These are phyloP conservation scores for Alternaria sp. DNA, from an alignment of 2,329 filamentous ascomycete species.

Conservation along the genomic window DNA sequence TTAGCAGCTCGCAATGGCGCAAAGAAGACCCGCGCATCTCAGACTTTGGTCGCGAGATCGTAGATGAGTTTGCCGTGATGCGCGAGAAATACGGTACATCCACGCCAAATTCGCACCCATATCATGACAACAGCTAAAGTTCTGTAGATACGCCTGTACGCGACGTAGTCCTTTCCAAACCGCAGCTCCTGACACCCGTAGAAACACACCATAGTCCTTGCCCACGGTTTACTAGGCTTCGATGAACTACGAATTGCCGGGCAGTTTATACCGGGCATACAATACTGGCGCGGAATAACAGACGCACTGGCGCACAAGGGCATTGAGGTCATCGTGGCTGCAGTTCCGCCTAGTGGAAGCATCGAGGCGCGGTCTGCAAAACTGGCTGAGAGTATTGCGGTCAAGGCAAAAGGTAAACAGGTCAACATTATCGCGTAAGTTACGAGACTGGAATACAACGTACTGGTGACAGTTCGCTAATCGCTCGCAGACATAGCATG, in stretches of 20 bases:
- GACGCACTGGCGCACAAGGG: constrained; percentile 65
- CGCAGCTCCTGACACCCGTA: constrained; percentile 39
- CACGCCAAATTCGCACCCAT: too few relatives aligned
- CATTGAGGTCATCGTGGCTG: constrained; percentile 68
- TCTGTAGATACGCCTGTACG: constrained; percentile 45
- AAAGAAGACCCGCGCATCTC: constrained; percentile 60
- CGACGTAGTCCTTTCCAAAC: constrained; percentile 22
- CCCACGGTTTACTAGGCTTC: constrained; percentile 72
- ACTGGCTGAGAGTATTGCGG: constrained; percentile 62
- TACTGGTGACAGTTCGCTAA: constrained; percentile 20
- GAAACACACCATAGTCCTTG: constrained; percentile 68
- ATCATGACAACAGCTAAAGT: constrained; percentile 19
- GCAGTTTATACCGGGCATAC: constrained; percentile 62
- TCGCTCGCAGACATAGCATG: constrained; percentile 62
- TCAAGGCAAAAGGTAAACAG: constrained; percentile 62
- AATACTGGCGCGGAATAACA: constrained; percentile 71
- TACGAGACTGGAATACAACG: background rate
- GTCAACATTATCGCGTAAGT: constrained; percentile 72
- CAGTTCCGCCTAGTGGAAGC: constrained; percentile 66
- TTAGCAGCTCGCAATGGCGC: constrained; percentile 34
- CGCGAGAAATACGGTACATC: constrained; percentile 64
- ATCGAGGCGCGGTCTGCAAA: constrained; percentile 66
- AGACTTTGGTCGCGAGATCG: constrained; percentile 61
- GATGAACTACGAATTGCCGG: constrained; percentile 67
- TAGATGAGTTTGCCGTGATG: constrained; percentile 69